Percentiles rank a stretch among this genome's conserved stretches.
phyloP scores from a whole-genome alignment of 768 basidiomycete genomes.

The Leccinum arenicola region DNA sequence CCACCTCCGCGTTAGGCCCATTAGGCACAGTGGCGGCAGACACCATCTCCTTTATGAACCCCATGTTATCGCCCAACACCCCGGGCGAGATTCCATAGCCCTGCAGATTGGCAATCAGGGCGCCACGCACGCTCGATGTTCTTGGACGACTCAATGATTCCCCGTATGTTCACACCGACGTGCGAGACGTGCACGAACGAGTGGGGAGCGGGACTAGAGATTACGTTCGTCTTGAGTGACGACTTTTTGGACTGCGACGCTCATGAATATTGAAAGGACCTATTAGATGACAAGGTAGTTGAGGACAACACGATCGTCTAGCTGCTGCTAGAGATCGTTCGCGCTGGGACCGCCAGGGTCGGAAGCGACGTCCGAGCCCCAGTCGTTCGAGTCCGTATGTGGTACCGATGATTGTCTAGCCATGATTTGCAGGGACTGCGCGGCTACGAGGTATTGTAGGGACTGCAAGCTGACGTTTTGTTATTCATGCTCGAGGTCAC shows the following conservation, averaged over 20 bases:
- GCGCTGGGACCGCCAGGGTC: too few relatives aligned
- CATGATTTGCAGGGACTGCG: too few relatives aligned
- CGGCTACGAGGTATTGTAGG: too few relatives aligned
- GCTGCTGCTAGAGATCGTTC: too few relatives aligned
- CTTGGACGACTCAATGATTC: constrained; percentile 50
- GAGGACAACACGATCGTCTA: too few relatives aligned
- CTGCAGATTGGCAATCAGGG: constrained; percentile 41
- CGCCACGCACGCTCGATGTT: constrained; percentile 52
- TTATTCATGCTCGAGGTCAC: too few relatives aligned
- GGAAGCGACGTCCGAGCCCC: too few relatives aligned
- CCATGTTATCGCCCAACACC: constrained; percentile 30
- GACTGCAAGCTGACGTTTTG: too few relatives aligned
- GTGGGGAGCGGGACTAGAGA: constrained; percentile 56
- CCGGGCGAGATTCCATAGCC: constrained; percentile 37
- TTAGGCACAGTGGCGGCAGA: constrained; percentile 16
- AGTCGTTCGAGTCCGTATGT: too few relatives aligned
- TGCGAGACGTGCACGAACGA: constrained; percentile 69
- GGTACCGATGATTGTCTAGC: too few relatives aligned
- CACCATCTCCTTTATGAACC: constrained; percentile 33
- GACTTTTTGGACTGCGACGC: constrained; percentile 30
- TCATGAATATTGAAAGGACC: too few relatives aligned
- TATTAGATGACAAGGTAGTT: too few relatives aligned
- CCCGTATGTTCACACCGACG: constrained; percentile 53
- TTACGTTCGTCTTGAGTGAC: constrained; percentile 36
- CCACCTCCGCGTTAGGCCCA: not conserved